Percentiles rank a stretch among this genome's conserved stretches.
phyloP scores from a whole-genome alignment of 768 basidiomycete genomes.

The Dacryopinax primogenitus region DNA sequence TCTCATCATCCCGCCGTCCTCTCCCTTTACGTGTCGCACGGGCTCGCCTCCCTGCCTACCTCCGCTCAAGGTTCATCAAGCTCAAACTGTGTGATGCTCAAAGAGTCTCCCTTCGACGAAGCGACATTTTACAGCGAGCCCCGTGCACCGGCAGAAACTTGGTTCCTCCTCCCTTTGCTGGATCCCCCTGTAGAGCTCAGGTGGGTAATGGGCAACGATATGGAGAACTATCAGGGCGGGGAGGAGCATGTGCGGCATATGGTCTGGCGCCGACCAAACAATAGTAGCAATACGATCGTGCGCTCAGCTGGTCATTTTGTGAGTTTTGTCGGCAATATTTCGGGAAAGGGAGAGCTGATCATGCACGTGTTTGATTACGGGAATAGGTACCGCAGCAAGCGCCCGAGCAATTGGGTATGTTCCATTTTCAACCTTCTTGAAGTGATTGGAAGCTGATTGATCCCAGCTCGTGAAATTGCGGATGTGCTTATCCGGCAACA shows the following conservation, averaged over 20 bases:
- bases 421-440: neutral
- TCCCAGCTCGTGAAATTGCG: neutral
- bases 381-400: conserved; percentile 1
- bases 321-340: neutral
- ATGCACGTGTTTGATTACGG: too few relatives aligned
- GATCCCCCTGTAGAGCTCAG: conserved; percentile 40
- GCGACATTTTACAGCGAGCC: neutral
- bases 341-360: neutral
- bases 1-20: conserved; percentile 57
- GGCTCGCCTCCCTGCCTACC: neutral
- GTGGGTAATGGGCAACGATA: conserved; percentile 41
- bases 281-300: conserved; percentile 27
- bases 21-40: conserved; percentile 43
- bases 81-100: neutral
- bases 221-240: conserved; percentile 22
- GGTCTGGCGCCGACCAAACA: conserved; percentile 28
- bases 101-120: conserved; percentile 2
- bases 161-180: conserved; percentile 28
- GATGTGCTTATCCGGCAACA: neutral
- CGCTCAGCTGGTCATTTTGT: conserved; percentile 26
- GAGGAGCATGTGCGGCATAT: conserved; percentile 13
- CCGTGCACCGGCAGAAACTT: conserved; percentile 27
- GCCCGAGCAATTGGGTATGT: neutral
- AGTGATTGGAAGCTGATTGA: neutral
- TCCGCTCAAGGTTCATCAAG: neutral